These are phyloP conservation scores for Triglochin maritima DNA, from an alignment of 106 monocot species.

Conservation along the genomic window DNA sequence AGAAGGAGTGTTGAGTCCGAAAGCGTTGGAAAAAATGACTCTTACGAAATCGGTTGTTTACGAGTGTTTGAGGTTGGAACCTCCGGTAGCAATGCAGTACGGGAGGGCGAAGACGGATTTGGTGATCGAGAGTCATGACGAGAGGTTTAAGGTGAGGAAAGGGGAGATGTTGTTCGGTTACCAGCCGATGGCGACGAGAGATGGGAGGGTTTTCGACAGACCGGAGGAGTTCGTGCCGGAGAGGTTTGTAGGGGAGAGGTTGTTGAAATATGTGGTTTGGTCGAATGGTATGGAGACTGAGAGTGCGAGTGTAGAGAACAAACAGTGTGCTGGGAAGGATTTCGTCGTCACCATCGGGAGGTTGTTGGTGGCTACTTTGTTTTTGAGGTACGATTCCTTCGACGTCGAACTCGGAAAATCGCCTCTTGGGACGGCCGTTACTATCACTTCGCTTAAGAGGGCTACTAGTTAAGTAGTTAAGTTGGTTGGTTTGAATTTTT, in stretches of 20 bases:
- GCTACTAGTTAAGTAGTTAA: not conserved
- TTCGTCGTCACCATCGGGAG: constrained; percentile 7
- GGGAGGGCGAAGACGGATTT: constrained; percentile 63
- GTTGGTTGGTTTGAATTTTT: too few species aligned
- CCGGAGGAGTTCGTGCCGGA: constrained; percentile 68
- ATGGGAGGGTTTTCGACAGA: constrained; percentile 56
- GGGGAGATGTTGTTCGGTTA: constrained; percentile 86
- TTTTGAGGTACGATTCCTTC: constrained; percentile 52
- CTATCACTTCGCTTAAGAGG: constrained; percentile 17
- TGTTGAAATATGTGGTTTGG: constrained; percentile 68
- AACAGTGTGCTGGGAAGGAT: constrained; percentile 21
- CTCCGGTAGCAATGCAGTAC: constrained; percentile 77
- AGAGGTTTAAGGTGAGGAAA: constrained; percentile 34
- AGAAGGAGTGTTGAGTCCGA: constrained; percentile 3
- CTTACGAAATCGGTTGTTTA: constrained; percentile 61
- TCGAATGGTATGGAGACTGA: constrained; percentile 22
- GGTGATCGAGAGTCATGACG: constrained; percentile 64
- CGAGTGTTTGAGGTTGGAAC: constrained; percentile 78
- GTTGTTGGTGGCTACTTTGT: constrained; percentile 13
- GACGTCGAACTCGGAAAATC: constrained; percentile 45
- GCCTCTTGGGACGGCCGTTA: constrained; percentile 9
- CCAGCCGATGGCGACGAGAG: constrained; percentile 86
- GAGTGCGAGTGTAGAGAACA: constrained; percentile 10
- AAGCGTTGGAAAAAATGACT: constrained; percentile 36
- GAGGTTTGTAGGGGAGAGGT: constrained; percentile 44